phyloP scores from a whole-genome alignment of 495 filamentous ascomycete species.

The Neurospora tetraspora region DNA sequence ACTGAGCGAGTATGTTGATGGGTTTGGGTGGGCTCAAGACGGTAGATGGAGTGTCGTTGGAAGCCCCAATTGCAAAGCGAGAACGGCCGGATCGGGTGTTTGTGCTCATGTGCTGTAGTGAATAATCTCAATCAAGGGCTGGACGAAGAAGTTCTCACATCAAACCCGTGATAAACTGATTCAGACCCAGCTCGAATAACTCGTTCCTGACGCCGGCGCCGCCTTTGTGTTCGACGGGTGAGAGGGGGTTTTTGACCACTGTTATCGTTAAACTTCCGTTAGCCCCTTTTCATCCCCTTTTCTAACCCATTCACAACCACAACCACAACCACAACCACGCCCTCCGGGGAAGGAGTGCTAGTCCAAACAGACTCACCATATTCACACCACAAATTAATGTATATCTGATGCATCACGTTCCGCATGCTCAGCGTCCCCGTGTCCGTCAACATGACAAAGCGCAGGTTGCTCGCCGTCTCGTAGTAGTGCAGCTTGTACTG shows the following conservation, averaged over 20 bases:
- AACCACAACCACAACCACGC: too few species aligned
- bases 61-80: neutral
- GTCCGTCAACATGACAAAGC: conserved; percentile 95
- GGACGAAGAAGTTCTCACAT: conserved; percentile 25
- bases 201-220: conserved; percentile 88
- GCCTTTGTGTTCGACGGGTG: conserved; percentile 79
- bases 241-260: conserved; percentile 94
- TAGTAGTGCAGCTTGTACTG: conserved; percentile 99
- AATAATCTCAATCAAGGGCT: neutral
- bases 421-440: conserved; percentile 80
- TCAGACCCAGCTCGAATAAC: conserved; percentile 83
- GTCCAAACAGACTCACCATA: too few species aligned
- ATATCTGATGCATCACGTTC: conserved; percentile 92
- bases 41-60: neutral
- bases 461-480: conserved; percentile 89
- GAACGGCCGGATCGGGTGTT: neutral
- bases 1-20: neutral
- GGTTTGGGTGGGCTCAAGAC: too few species aligned
- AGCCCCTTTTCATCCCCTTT: too few species aligned
- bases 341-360: too few species aligned
- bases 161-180: conserved; percentile 61
- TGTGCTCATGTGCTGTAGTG: neutral
- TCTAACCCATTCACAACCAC: too few species aligned
- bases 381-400: conserved; percentile 95
- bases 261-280: neutral